Evolutionary conservation across 805 yeast species (phyloP).

Genomic region (Zygosaccharomyces gambellarensis): DNA sequence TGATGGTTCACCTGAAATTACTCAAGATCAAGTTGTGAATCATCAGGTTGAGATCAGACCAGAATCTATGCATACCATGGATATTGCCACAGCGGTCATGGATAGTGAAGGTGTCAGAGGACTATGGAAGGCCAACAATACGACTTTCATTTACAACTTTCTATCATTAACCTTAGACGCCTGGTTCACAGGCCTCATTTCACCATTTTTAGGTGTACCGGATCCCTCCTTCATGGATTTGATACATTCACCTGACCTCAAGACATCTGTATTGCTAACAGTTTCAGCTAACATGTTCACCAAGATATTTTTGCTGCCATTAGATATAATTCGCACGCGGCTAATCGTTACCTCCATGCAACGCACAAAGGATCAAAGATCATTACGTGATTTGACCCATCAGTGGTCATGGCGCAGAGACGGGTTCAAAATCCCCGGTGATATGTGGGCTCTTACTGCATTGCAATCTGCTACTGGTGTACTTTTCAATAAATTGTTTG

Average conservation of each 20-base stretch:
- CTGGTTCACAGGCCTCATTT: constrained; percentile 84
- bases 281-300: constrained; percentile 69
- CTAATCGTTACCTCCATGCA: constrained; percentile 66
- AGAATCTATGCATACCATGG: constrained; percentile 55
- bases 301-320: constrained; percentile 68
- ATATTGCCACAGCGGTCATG: constrained; percentile 56
- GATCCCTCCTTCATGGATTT: constrained; percentile 85
- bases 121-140: constrained; percentile 67
- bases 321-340: constrained; percentile 75
- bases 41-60: constrained; percentile 42
- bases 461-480: constrained; percentile 57
- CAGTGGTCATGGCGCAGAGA: constrained; percentile 39
- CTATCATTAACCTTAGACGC: constrained; percentile 75
- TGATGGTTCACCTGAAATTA: background rate
- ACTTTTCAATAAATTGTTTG: constrained; percentile 62
- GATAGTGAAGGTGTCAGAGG: constrained; percentile 71
- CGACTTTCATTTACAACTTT: constrained; percentile 74
- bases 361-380: constrained; percentile 39
- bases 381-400: constrained; percentile 64
- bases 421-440: constrained; percentile 49
- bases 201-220: constrained; percentile 77
- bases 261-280: constrained; percentile 59
- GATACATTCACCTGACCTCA: constrained; percentile 73
- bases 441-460: constrained; percentile 61
- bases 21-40: background rate